Evolutionary conservation across 352 stramenopile species (phyloP), one percentile per base, ranked within the genome.

Genomic region (Phytophthora tubulina): DNA sequence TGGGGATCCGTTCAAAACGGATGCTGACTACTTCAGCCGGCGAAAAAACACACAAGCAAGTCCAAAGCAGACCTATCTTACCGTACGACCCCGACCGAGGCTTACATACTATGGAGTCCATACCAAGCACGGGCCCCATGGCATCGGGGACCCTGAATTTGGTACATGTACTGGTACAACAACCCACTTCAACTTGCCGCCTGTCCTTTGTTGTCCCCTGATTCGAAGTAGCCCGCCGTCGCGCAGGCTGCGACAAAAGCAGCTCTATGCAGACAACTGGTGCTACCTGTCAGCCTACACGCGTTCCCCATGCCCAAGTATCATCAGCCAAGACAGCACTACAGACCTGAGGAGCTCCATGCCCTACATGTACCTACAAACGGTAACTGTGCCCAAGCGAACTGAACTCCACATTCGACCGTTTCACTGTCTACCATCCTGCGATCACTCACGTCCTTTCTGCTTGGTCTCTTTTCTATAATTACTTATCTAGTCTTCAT

Each of bases 331-430:
- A 39, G 27, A 54, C 46, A 52, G 46, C 10, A 17, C 27, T 15
- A 15, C 48, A 35, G 38, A 11, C 4, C 9, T 36, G 33, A 36
- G 38, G 36, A 50, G 53, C 53, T 60, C 53, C 53, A 49, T 59
- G 17, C 33, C 1, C 48, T 55, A 14, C 6, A 17, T 38, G 2
- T 11, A 51, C n/a, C 13, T 33, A 38, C 48, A 3, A 10, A 27
- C 21, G 21, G 21, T 39, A 52, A 41, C 32, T 44, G 55, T 41
- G 17, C 7, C 57, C n/a, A 58, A 15, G 21, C 32, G 64, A 56
- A 58, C 66, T 73, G 66, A 69, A 64, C 58, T 63, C 21, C 27
- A 55, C 31, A 33, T 63, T 46, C 53, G 51, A 69, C 13, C 48
- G 41, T 58, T 70, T 67, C 59, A 48, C 36, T 36, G 59, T 67